Conservation (phyloP, 2,329 filamentous ascomycete genomes). For the Claviceps sp. region DNA sequence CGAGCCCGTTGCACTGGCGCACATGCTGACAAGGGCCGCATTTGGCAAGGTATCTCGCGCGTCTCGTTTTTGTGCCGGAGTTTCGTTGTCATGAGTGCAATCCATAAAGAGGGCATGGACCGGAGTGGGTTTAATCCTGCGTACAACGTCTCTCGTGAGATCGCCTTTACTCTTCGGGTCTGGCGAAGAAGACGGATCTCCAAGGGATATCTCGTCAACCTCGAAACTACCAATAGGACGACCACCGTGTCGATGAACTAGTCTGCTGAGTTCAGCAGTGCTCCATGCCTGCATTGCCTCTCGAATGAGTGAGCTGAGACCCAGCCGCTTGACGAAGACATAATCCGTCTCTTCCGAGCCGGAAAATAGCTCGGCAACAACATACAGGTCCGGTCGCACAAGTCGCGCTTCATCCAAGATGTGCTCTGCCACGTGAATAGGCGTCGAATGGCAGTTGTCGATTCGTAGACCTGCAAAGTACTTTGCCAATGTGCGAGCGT, state of each 20-base stretch:
- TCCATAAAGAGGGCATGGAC: constrained; percentile 97
- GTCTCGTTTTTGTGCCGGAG: constrained; percentile 87
- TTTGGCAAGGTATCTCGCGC: constrained; percentile 89
- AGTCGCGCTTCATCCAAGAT: constrained; percentile 87
- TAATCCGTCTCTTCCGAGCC: constrained; percentile 95
- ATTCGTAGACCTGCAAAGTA: constrained; percentile 94
- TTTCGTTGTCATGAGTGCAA: constrained; percentile 97
- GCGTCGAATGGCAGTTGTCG: constrained; percentile 96
- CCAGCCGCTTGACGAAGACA: constrained; percentile 84
- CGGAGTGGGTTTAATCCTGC: constrained; percentile 71
- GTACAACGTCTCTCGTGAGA: constrained; percentile 51
- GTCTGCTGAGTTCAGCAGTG: constrained; percentile 77
- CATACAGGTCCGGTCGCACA: constrained; percentile 75
- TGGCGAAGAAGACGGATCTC: constrained; percentile 29
- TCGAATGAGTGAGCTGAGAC: constrained; percentile 80
- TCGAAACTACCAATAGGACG: constrained; percentile 95
- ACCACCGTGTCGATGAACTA: constrained; percentile 88
- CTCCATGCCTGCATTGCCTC: constrained; percentile 99
- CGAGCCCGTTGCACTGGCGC: constrained; percentile 82
- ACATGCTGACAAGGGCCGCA: constrained; percentile 90
- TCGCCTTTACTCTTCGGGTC: constrained; percentile 17
- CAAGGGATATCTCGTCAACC: constrained; percentile 67
- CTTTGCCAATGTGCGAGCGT: constrained; percentile 83
- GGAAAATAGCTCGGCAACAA: constrained; percentile 91
- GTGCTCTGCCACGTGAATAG: constrained; percentile 85